These are phyloP conservation scores for Sarocladium strictum DNA, from an alignment of 2,329 filamentous ascomycete genomes.

Conservation along the genomic window DNA sequence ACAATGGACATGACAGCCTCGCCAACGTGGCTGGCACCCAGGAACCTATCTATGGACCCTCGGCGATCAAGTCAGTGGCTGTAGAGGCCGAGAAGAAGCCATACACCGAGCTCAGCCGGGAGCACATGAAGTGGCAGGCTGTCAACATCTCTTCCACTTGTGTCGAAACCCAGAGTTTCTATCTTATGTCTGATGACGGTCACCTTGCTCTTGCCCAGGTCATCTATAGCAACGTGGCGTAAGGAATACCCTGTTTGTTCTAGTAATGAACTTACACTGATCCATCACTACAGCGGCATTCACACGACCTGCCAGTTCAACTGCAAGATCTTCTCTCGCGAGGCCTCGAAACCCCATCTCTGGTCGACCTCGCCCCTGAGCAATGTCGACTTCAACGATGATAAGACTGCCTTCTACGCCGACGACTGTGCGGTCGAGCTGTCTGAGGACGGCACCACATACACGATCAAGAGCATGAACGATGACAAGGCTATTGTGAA, in stretches of 20 bases:
- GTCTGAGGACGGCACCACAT: conserved; percentile 74
- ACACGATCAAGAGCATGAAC: conserved; percentile 84
- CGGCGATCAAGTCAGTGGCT: conserved; percentile 79
- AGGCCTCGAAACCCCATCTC: conserved; percentile 64
- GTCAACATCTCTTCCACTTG: conserved; percentile 67
- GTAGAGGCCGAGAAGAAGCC: conserved; percentile 71
- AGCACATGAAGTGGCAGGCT: conserved; percentile 76
- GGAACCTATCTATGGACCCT: conserved; percentile 90
- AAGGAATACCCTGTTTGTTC: conserved; percentile 28
- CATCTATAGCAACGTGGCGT: conserved; percentile 98
- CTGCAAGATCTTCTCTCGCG: conserved; percentile 80
- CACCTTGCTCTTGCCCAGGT: conserved; percentile 76
- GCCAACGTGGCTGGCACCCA: conserved; percentile 87
- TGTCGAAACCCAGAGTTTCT: conserved; percentile 95
- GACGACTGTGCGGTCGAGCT: conserved; percentile 80
- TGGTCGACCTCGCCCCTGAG: conserved; percentile 79
- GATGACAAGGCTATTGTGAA: conserved; percentile 80
- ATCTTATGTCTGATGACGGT: conserved; percentile 75
- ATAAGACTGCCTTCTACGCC: conserved; percentile 78
- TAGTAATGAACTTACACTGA: conserved; percentile 12
- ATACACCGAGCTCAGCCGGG: conserved; percentile 71
- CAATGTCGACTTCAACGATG: conserved; percentile 78
- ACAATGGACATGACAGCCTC: conserved; percentile 39
- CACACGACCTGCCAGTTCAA: conserved; percentile 91
- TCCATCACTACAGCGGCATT: conserved; percentile 59